Evolutionary conservation across 306 rosid genomes (phyloP), one percentile per base, ranked within the genome.

Genomic region (Erythrophleum fordii): DNA sequence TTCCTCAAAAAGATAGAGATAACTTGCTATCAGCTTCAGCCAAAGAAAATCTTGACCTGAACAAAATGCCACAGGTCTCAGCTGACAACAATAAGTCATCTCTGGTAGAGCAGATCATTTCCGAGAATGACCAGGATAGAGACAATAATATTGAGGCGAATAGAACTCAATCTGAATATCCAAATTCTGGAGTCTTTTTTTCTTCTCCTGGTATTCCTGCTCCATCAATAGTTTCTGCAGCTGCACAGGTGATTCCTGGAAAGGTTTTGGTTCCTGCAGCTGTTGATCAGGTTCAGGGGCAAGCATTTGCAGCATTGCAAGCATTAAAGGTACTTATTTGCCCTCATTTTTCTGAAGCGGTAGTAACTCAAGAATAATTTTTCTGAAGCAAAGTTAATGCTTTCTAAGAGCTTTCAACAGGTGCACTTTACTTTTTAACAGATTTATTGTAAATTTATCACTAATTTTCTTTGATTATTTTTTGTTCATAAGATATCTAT

Each of bases 261-360:
- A 96, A 93, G 90, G 94, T 93, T 73, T 83, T 96, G 92, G 83
- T 96, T 82, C 97, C 99, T 84, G 98, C 98, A 11, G 87, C 84
- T 87, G 88, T 93, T 88, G 99, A 96, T 89, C 99, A 89, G 87
- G 90, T 88, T 88, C 99, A 96, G 81, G 97, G 98, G 77, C 98
- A 96, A 84, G 98, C 99, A 66, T 76, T 96, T 44, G 89, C 97
- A 18, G 99, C 98, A 73, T 69, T 96, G 73, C 99, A 96, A 90
- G 97, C 89, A 77, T 81, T 96, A 69, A 96, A 90, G 99, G 99
- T 96, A 84, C 29, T 79, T 62, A 6, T 72, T 56, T 81, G 22
- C 35, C 64, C 37, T 77, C 53, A 71, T 31, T 56, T n/a, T 66
- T 37, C 42, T 76, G 64, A 62, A 44, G 13, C 31, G 67, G 18